Conservation (phyloP, 192 early-diverging fungal species). For the Entomortierella parvispora region DNA sequence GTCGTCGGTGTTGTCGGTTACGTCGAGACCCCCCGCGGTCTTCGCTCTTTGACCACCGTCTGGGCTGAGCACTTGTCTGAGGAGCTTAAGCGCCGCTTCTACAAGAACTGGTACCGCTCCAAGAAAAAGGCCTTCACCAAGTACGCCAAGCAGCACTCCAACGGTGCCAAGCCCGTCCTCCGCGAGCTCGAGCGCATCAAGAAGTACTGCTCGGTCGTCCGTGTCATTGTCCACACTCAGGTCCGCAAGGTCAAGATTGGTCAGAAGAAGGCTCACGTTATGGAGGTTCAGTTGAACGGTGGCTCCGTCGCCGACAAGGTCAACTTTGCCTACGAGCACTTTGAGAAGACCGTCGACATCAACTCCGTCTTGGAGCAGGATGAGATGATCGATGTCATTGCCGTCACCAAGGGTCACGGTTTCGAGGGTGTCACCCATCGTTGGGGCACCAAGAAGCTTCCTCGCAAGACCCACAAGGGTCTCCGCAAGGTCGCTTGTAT, state of each 20-base stretch:
- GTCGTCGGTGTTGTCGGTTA: conserved; percentile 99
- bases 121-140: conserved; percentile 99
- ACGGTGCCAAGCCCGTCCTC: conserved; percentile 87
- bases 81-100: conserved; percentile 99
- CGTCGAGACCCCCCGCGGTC: conserved; percentile 98
- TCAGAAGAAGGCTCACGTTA: conserved; percentile 99
- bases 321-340: conserved; percentile 96
- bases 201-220: conserved; percentile 99
- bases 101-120: conserved; percentile 99
- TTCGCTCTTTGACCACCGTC: conserved; percentile 98
- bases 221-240: conserved; percentile 99
- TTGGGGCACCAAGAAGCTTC: conserved; percentile 99
- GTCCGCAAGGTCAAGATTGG: conserved; percentile 93
- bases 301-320: conserved; percentile 97
- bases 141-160: conserved; percentile 97
- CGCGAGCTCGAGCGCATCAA: conserved; percentile 97
- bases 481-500: conserved; percentile 99
- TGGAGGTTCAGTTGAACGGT: conserved; percentile 99
- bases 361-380: conserved; percentile 95
- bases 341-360: conserved; percentile 95
- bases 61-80: conserved; percentile 99
- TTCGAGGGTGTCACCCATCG: conserved; percentile 98
- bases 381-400: conserved; percentile 99
- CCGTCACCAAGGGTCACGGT: conserved; percentile 99
- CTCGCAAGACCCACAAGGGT: conserved; percentile 99